A percentile compares a stretch with the other conserved stretches of the same genome.
phyloP scores from a whole-genome alignment of 129 eudicot genomes.

The Escallonia rubra region DNA sequence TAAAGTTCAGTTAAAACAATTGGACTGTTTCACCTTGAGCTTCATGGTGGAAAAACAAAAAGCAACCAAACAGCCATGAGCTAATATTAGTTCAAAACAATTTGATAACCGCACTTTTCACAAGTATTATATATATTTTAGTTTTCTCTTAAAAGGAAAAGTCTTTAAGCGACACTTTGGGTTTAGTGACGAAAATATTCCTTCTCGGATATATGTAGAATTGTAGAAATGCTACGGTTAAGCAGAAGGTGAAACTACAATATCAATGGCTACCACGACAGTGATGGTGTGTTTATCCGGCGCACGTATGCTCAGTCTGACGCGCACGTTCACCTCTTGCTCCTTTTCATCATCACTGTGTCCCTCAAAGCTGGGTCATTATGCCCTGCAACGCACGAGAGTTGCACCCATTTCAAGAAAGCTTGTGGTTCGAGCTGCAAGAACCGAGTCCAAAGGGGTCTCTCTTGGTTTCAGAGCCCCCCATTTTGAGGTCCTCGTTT shows the following conservation, averaged over 20 bases:
- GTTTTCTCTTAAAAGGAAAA: too few relatives aligned
- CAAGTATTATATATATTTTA: too few relatives aligned
- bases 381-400: slow-evolving; percentile 25
- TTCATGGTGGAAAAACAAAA: too few relatives aligned
- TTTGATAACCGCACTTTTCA: too few relatives aligned
- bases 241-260: slow-evolving; percentile 5
- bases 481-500: slow-evolving; percentile 52
- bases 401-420: slow-evolving; percentile 23
- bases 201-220: background rate
- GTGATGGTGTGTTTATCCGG: slow-evolving; percentile 15
- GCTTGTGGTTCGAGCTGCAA: slow-evolving; percentile 62
- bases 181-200: too few relatives aligned
- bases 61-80: too few relatives aligned
- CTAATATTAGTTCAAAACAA: too few relatives aligned
- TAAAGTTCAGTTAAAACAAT: too few relatives aligned
- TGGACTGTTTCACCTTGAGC: too few relatives aligned
- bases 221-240: background rate
- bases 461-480: slow-evolving; percentile 81
- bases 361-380: slow-evolving; percentile 21
- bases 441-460: slow-evolving; percentile 73
- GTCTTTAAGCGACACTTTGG: too few relatives aligned
- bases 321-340: slow-evolving; percentile 9
- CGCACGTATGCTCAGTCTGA: slow-evolving; percentile 3
- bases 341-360: slow-evolving; percentile 13
- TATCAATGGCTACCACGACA: slow-evolving; percentile 19